Evolutionary conservation across 2,329 filamentous ascomycete genomes (phyloP), one percentile per base, ranked within the genome.

Genomic region (Coniosporium tulheliwenetii): DNA sequence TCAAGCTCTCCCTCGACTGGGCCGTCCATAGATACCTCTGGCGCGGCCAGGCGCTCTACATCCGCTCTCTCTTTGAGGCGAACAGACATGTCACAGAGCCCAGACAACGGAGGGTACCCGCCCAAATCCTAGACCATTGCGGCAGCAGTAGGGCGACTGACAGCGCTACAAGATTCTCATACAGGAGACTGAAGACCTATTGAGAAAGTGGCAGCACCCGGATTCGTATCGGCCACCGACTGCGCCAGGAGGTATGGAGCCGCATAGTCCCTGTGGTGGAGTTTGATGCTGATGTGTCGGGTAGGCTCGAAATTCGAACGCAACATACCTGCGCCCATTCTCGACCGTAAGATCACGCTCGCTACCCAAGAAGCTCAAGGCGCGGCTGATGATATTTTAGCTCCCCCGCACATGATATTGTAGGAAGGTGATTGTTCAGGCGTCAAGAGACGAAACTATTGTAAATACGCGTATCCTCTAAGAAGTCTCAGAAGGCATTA

Each of bases 1-100:
- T 98, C 58, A 95, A 95, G 72, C 78, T 95, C 48, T 75, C 91
- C 35, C 77, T 96, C 49, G 86, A 95, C 68, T 98, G 91, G 91
- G 77, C 85, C 43, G 86, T 96, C 47, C 84, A 95, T 60, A 77
- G 91, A 50, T 77, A 89, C 54, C 66, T 95, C 45, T 98, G 91
- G 89, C 81, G 91, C 53, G 87, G 89, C 46, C 91, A 96, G 64
- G 91, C 91, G 30, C 69, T 96, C 47, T 96, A 98, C 62, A 93
- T 98, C 54, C 81, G 91, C 53, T 86, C 82, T 32, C 73, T 96
- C 10, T 98, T 96, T 58, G 91, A 98, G 61, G 85, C 85, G 43
- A 96, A 98, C 63, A 84, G 77, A 59, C 70, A 85, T 58, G 70
- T 96, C 45, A 77, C 74, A 43, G 85, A 95, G 57, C 84, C 85